A percentile compares a stretch with the other conserved stretches of the same genome.
phyloP scores from a whole-genome alignment of 768 basidiomycete genomes.

The Lactarius hengduanensis region DNA sequence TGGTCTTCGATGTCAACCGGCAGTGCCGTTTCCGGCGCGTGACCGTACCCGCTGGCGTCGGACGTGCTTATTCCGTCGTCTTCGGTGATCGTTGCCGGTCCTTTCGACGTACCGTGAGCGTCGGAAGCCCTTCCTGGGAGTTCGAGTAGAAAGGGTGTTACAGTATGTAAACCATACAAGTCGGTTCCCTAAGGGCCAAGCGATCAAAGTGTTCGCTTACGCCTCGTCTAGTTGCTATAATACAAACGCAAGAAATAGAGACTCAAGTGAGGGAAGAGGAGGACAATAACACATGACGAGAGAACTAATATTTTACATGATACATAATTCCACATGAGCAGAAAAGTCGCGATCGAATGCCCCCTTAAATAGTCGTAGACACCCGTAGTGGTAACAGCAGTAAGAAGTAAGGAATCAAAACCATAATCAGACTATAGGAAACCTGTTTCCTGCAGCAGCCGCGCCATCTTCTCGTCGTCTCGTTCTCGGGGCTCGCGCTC shows the following conservation, averaged over 20 bases:
- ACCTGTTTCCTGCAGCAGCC: slow-evolving; percentile 83
- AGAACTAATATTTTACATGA: slow-evolving; percentile 23
- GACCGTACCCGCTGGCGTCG: no score
- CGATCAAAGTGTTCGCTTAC: neutral
- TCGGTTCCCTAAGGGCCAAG: no score
- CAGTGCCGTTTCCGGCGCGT: no score
- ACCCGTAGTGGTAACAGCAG: slow-evolving; percentile 5
- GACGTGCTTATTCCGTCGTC: no score
- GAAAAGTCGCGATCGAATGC: neutral
- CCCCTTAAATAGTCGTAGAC: neutral
- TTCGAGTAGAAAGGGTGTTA: no score
- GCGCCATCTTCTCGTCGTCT: slow-evolving; percentile 96
- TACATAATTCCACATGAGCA: slow-evolving; percentile 25
- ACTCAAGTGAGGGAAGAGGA: neutral
- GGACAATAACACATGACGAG: slow-evolving; percentile 2
- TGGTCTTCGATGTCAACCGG: no score
- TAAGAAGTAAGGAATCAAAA: neutral
- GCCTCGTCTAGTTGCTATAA: slow-evolving; percentile 10
- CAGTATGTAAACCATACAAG: no score
- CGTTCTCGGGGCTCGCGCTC: slow-evolving; percentile 91
- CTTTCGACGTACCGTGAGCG: no score
- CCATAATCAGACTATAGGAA: slow-evolving; percentile 53
- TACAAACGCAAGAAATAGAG: slow-evolving; percentile 15
- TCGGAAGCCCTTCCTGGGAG: no score
- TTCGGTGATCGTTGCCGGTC: no score